These are phyloP conservation scores for Myxozyma monticola DNA, from an alignment of 805 yeast genomes.

Conservation along the genomic window DNA sequence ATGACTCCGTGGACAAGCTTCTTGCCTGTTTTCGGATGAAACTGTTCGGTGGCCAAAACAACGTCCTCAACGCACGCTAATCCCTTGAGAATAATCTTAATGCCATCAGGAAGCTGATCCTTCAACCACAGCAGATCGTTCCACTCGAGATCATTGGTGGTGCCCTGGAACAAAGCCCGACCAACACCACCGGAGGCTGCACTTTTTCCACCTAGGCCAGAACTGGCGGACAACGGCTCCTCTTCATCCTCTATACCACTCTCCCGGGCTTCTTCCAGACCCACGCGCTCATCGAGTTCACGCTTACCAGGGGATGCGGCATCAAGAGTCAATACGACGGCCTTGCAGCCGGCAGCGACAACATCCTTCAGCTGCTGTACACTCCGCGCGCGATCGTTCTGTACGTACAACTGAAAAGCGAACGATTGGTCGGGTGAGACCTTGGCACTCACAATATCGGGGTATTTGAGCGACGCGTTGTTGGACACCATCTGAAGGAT, in stretches of 20 bases:
- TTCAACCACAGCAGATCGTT: constrained; percentile 28
- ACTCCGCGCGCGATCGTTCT: constrained; percentile 41
- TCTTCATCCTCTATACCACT: constrained; percentile 20
- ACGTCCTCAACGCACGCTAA: constrained; percentile 33
- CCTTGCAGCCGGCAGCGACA: constrained; percentile 46
- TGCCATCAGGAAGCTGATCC: constrained; percentile 27
- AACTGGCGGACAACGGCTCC: constrained; percentile 25
- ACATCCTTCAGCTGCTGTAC: constrained; percentile 42
- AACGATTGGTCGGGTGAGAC: constrained; percentile 42
- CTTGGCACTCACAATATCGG: constrained; percentile 44
- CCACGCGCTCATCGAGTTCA: constrained; percentile 49
- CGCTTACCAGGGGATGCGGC: constrained; percentile 54
- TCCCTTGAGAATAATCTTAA: constrained; percentile 31
- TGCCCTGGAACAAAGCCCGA: constrained; percentile 36
- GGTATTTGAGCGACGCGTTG: constrained; percentile 44
- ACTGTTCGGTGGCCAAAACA: constrained; percentile 26
- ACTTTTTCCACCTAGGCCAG: constrained; percentile 29
- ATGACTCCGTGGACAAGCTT: constrained; percentile 51
- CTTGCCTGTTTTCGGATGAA: constrained; percentile 17
- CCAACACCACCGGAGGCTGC: constrained; percentile 42
- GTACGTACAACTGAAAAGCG: constrained; percentile 54
- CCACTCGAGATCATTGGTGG: constrained; percentile 32
- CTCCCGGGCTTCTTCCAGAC: constrained; percentile 27
- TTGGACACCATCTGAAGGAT: constrained; percentile 53
- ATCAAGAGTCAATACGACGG: constrained; percentile 53